phyloP scores from a whole-genome alignment of 139 green algal genomes.

The Asterochloris sp. region DNA sequence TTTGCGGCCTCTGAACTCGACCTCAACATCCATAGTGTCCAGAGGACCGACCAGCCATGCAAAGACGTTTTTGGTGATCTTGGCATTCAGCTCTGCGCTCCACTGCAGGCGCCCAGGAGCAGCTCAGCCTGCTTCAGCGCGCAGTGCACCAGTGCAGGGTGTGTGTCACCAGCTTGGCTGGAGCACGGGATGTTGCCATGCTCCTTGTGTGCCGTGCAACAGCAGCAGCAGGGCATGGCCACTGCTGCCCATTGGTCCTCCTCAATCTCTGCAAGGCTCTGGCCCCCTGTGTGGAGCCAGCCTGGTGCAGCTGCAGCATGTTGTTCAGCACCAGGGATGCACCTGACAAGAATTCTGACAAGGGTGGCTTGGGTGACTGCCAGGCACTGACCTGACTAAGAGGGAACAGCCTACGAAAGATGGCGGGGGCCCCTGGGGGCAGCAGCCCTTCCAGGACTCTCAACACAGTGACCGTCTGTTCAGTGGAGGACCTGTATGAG shows the following conservation, averaged over 20 bases:
- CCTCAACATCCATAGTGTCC: conserved; percentile 27
- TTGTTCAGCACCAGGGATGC: background rate
- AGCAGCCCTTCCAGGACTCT: conserved; percentile 39
- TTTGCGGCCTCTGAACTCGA: conserved; percentile 28
- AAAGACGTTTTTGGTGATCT: conserved; percentile 52
- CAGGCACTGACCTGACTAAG: conserved; percentile 25
- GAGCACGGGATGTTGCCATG: background rate
- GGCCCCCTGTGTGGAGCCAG: background rate
- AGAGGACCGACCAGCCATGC: conserved; percentile 57
- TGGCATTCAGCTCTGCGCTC: conserved; percentile 44
- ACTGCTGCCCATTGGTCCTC: background rate
- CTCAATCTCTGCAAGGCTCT: background rate
- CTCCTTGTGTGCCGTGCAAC: background rate
- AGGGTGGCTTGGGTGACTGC: background rate
- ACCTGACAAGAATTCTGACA: background rate
- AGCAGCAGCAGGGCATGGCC: background rate
- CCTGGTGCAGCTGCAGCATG: background rate
- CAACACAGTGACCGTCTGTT: conserved; percentile 48
- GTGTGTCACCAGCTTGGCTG: background rate
- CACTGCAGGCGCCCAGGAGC: conserved; percentile 15
- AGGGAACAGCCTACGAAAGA: conserved; percentile 48
- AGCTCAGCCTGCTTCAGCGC: background rate
- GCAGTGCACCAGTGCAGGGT: background rate
- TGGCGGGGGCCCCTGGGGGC: conserved; percentile 27
- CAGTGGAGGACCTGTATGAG: background rate